These are phyloP conservation scores for Schizonepeta tenuifolia DNA, from an alignment of 257 asterid genomes.

Conservation along the genomic window DNA sequence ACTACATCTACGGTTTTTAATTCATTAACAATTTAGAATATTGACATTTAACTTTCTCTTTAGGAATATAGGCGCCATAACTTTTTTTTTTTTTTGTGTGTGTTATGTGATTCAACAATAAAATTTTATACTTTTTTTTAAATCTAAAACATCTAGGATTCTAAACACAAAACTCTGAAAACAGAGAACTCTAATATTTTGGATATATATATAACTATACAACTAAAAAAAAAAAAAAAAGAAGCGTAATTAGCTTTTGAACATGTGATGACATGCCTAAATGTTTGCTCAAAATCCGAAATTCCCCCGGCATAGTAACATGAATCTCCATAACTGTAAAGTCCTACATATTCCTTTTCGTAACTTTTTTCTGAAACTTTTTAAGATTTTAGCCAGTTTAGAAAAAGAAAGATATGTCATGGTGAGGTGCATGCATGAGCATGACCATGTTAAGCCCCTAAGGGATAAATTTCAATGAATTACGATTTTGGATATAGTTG, in stretches of 20 bases:
- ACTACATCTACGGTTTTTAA: background rate
- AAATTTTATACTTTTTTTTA: too few species aligned
- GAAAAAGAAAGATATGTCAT: background rate
- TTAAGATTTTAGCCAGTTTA: slow-evolving; percentile 18
- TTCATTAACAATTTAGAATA: background rate
- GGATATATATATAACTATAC: background rate
- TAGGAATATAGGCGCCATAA: background rate
- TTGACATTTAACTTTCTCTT: background rate
- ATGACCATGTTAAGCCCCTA: background rate
- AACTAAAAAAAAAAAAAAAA: background rate
- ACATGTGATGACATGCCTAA: slow-evolving; percentile 26
- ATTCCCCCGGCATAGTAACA: slow-evolving; percentile 25
- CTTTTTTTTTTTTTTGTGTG: too few species aligned
- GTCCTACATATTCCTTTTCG: background rate
- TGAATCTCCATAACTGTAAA: slow-evolving; percentile 40
- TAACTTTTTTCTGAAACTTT: background rate
- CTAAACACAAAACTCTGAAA: background rate
- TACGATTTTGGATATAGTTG: background rate
- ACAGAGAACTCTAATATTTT: background rate
- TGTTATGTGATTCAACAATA: background rate
- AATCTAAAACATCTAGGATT: too few species aligned
- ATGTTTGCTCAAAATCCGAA: slow-evolving; percentile 19
- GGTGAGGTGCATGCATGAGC: background rate
- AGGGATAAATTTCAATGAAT: background rate
- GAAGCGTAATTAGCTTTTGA: slow-evolving; percentile 5